Conservation (phyloP, 257 asterid genomes). For the Solanum peruvianum region DNA sequence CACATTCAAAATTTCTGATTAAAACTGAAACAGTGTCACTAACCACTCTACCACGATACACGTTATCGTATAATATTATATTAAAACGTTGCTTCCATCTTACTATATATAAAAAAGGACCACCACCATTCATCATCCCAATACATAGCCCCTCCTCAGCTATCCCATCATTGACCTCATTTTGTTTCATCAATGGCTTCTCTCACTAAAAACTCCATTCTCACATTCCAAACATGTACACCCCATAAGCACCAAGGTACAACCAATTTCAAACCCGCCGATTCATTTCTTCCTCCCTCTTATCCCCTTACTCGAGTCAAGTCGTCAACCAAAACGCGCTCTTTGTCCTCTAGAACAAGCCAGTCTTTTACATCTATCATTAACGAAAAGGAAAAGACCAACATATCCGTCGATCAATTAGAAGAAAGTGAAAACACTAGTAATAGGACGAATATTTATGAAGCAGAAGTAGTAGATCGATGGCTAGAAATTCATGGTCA, state of each 20-base stretch:
- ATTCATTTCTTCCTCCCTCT: neutral
- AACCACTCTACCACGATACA: neutral
- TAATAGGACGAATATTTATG: neutral
- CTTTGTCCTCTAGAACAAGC: neutral
- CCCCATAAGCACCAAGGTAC: neutral
- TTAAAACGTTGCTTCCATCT: neutral
- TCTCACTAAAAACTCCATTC: neutral
- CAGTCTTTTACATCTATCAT: constrained; percentile 1
- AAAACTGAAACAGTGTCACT: rapidly evolving
- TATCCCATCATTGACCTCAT: neutral
- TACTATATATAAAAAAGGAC: neutral
- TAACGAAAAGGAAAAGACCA: neutral
- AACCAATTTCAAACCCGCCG: neutral
- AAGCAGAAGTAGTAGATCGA: neutral
- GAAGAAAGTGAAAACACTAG: neutral
- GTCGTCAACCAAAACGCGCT: neutral
- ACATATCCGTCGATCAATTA: neutral
- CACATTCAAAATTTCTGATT: too few species aligned
- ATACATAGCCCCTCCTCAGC: neutral
- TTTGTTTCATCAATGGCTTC: neutral
- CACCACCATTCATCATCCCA: neutral
- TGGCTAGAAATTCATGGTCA: constrained; percentile 31
- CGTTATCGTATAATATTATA: neutral
- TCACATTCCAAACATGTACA: neutral
- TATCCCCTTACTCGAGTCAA: neutral